These are phyloP conservation scores for Nicotiana rustica DNA, from an alignment of 305 asterid genomes.

Conservation along the genomic window DNA sequence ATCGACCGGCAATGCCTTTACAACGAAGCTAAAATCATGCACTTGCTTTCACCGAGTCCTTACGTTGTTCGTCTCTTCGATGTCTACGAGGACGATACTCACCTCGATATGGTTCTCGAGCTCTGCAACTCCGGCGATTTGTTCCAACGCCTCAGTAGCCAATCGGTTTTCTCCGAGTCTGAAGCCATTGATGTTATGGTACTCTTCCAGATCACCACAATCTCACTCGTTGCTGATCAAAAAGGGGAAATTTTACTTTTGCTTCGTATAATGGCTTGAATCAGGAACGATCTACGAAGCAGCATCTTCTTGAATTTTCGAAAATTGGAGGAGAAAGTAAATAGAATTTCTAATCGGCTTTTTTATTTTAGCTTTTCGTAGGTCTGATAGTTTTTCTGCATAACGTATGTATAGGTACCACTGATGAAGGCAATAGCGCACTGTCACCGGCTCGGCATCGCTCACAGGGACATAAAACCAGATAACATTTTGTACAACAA, in stretches of 20 bases:
- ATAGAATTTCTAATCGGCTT: background rate
- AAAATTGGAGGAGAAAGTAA: slow-evolving; percentile 28
- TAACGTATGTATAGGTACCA: slow-evolving; percentile 52
- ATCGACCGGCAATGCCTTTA: slow-evolving; percentile 67
- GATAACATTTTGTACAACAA: slow-evolving; percentile 74
- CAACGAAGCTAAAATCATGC: slow-evolving; percentile 70
- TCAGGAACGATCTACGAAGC: slow-evolving; percentile 30
- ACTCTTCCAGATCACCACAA: slow-evolving; percentile 37
- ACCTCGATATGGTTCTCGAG: slow-evolving; percentile 68
- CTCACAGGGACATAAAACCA: slow-evolving; percentile 84
- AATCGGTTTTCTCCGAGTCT: slow-evolving; percentile 53
- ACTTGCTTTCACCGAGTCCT: slow-evolving; percentile 44
- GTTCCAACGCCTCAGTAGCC: slow-evolving; percentile 50
- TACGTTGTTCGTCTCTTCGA: slow-evolving; percentile 53
- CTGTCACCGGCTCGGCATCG: slow-evolving; percentile 70
- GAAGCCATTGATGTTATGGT: slow-evolving; percentile 72
- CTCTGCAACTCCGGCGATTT: slow-evolving; percentile 66
- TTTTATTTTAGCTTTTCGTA: background rate
- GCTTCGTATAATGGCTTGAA: slow-evolving; percentile 15
- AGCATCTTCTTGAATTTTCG: slow-evolving; percentile 22
- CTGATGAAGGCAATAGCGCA: slow-evolving; percentile 77
- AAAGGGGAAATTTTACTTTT: slow-evolving; percentile 21
- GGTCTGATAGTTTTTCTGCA: background rate
- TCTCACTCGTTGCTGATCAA: slow-evolving; percentile 22
- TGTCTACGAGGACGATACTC: slow-evolving; percentile 69